These are phyloP conservation scores for Elongisporangium prolatum DNA, from an alignment of 352 stramenopile species.

Conservation along the genomic window DNA sequence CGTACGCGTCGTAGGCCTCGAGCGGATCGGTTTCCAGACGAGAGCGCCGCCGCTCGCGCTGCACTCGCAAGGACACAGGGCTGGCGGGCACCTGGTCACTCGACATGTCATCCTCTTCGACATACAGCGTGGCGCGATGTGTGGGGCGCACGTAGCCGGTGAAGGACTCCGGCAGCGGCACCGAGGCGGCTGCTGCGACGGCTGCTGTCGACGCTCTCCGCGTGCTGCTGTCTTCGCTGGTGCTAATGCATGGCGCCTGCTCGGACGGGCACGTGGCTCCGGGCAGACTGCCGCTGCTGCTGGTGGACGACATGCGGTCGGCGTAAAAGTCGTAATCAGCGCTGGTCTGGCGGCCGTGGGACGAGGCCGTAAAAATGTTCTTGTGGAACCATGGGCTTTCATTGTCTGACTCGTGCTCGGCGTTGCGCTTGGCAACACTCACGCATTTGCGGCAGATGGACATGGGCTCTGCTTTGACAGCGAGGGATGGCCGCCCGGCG, in stretches of 20 bases:
- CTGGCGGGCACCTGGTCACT: slow-evolving; percentile 51
- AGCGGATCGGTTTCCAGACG: slow-evolving; percentile 62
- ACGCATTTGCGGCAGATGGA: slow-evolving; percentile 64
- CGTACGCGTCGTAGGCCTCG: slow-evolving; percentile 61
- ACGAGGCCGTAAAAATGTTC: slow-evolving; percentile 25
- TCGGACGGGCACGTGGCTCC: background rate
- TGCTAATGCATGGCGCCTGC: slow-evolving; percentile 7
- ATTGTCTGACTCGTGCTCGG: slow-evolving; percentile 23
- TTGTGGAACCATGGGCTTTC: slow-evolving; percentile 25
- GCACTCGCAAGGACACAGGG: slow-evolving; percentile 43
- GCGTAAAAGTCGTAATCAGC: slow-evolving; percentile 26
- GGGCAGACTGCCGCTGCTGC: slow-evolving; percentile 32
- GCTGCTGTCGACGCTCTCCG: background rate
- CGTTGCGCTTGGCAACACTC: slow-evolving; percentile 31
- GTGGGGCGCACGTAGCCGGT: slow-evolving; percentile 1
- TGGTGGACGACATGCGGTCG: slow-evolving; percentile 38
- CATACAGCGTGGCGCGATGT: slow-evolving; percentile 16
- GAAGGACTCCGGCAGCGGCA: slow-evolving; percentile 6
- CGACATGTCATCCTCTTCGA: slow-evolving; percentile 30
- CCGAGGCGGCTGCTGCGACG: background rate
- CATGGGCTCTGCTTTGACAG: slow-evolving; percentile 27
- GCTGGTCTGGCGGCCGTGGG: slow-evolving; percentile 13
- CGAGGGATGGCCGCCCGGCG: slow-evolving; percentile 22
- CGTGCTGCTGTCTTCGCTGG: slow-evolving; percentile 6
- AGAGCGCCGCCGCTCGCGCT: slow-evolving; percentile 30